Evolutionary conservation across 345 rosid species (phyloP), one percentile per base, ranked within the genome.

Genomic region (Dimocarpus longan): DNA sequence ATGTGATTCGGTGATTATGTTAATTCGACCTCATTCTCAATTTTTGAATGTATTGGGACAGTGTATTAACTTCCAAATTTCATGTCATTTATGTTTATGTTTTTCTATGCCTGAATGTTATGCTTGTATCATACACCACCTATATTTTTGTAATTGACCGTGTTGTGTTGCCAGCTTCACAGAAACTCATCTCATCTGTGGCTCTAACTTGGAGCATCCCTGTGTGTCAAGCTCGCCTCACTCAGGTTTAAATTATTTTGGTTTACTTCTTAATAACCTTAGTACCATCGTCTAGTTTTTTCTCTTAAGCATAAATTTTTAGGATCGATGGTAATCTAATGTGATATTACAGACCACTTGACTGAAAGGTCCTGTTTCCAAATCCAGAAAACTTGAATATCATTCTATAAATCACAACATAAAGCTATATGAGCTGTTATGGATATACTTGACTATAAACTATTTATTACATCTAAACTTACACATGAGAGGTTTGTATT

Each of bases 121-220:
- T 60, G 32, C 46, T 59, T 46, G 22, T 9, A 10, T 26, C 63
- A 54, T 43, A 63, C 26, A 48, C 15, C 76, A 69, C 43, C 42
- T 16, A 70, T 52, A n/a, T 26, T 60, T 37, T 28, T 8, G 10
- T 43, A 18, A 16, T 37, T 79, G 48, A 56, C 15, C 68, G 18
- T 18, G 46, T 72, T 71, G 5, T 82, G 37, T 71, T 83, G 74
- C 70, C 92, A 93, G 99, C 81, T 93, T 92, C 79, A 82, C 94
- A 54, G 93, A 83, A 73, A 92, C 97, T 54, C 81, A 80, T 73
- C 92, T 95, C 21, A 72, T 76, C 73, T 95, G 99, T 80, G 95
- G 97, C 80, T 87, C 88, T 26, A 89, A 80, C 74, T 82, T 88
- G 84, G 86, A 83, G 72, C 90, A 89, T 71, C 97, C 95, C 76